Percentiles rank a stretch among this genome's conserved stretches.
Evolutionary conservation across 2,329 filamentous ascomycete genomes (phyloP).

Genomic region (Exophiala dermatitidis): DNA sequence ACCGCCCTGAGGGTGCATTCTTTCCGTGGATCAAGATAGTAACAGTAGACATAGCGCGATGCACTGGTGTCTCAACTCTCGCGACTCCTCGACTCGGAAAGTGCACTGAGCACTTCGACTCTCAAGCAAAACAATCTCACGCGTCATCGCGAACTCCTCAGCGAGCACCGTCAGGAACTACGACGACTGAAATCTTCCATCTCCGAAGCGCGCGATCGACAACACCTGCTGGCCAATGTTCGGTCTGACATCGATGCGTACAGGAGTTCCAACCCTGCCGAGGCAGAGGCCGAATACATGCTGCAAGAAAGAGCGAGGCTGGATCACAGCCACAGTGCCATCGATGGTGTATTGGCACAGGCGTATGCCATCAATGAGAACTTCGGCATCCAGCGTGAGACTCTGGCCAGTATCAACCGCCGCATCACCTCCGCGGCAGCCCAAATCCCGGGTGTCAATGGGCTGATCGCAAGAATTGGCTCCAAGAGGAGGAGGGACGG

Average conservation of each 20-base stretch:
- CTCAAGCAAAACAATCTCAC: slow-evolving; percentile 96
- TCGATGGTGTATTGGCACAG: slow-evolving; percentile 85
- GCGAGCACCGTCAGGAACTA: slow-evolving; percentile 79
- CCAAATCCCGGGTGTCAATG: slow-evolving; percentile 88
- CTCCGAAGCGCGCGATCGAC: slow-evolving; percentile 70
- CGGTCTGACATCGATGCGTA: slow-evolving; percentile 88
- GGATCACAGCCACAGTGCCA: slow-evolving; percentile 82
- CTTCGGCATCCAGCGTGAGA: slow-evolving; percentile 81
- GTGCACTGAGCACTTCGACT: slow-evolving; percentile 75
- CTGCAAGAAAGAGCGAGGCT: slow-evolving; percentile 77
- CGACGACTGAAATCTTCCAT: slow-evolving; percentile 66
- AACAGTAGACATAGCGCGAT: slow-evolving; percentile 57
- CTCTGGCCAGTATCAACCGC: slow-evolving; percentile 77
- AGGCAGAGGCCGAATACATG: slow-evolving; percentile 94
- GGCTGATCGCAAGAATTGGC: slow-evolving; percentile 83
- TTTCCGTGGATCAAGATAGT: not conserved
- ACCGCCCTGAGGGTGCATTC: too few relatives aligned
- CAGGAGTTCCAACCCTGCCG: slow-evolving; percentile 69
- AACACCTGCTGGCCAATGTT: slow-evolving; percentile 84
- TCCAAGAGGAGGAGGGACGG: slow-evolving; percentile 92
- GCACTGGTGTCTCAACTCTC: slow-evolving; percentile 71
- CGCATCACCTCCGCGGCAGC: slow-evolving; percentile 83
- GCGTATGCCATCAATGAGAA: slow-evolving; percentile 94
- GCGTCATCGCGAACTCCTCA: slow-evolving; percentile 81
- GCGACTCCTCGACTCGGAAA: slow-evolving; percentile 88